Conservation (phyloP, 164 flowering plant species). For the Aristolochia californica region DNA sequence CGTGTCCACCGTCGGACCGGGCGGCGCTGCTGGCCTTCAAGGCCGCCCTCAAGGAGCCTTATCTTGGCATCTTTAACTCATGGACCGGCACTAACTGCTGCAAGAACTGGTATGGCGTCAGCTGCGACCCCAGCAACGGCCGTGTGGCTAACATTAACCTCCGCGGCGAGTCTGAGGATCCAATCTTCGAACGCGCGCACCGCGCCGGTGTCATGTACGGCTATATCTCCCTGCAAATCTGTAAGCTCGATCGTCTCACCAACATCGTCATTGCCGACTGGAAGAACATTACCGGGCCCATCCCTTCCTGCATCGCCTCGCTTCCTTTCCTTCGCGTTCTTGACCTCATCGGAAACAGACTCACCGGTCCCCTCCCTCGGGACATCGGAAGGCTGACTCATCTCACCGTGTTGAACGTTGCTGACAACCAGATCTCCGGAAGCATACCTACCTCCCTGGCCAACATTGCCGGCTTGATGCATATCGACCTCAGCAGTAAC, state of each 20-base stretch:
- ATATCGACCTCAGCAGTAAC: slow-evolving; percentile 69
- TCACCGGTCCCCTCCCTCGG: slow-evolving; percentile 57
- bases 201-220: slow-evolving; percentile 85
- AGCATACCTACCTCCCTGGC: slow-evolving; percentile 50
- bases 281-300: slow-evolving; percentile 55
- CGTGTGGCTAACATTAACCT: slow-evolving; percentile 72
- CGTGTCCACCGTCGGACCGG: slow-evolving; percentile 62
- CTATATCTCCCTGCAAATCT: slow-evolving; percentile 55
- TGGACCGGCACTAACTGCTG: slow-evolving; percentile 88
- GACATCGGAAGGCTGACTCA: slow-evolving; percentile 46
- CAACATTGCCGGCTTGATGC: slow-evolving; percentile 39
- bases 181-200: slow-evolving; percentile 43
- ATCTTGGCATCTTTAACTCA: slow-evolving; percentile 64
- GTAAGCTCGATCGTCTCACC: slow-evolving; percentile 54
- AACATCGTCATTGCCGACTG: slow-evolving; percentile 52
- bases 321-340: slow-evolving; percentile 49
- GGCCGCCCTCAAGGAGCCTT: slow-evolving; percentile 47
- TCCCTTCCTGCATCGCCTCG: slow-evolving; percentile 52
- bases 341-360: slow-evolving; percentile 60
- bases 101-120: slow-evolving; percentile 68
- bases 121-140: slow-evolving; percentile 51
- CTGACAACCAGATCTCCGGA: slow-evolving; percentile 69
- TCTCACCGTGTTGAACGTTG: slow-evolving; percentile 66
- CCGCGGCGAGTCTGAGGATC: slow-evolving; percentile 85
- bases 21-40: slow-evolving; percentile 59